Conservation (phyloP, 345 rosid genomes). For the Rhizophora apiculata region DNA sequence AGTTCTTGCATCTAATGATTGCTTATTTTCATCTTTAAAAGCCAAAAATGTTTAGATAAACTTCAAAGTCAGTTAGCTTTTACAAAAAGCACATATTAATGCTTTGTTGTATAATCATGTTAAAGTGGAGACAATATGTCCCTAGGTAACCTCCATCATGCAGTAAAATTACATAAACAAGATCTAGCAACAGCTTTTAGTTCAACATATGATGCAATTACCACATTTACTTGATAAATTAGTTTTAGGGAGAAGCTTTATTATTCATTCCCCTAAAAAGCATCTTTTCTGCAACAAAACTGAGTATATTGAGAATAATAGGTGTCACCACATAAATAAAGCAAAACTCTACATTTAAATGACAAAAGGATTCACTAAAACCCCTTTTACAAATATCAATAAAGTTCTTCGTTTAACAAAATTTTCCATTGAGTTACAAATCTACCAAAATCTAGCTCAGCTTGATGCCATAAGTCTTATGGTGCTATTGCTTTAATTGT, state of each 20-base stretch:
- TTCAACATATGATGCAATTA: conserved; percentile 92
- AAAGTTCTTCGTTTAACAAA: neutral
- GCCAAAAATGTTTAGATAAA: conserved; percentile 47
- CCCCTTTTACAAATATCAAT: no score
- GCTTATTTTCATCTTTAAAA: conserved; percentile 68
- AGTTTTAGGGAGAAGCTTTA: conserved; percentile 82
- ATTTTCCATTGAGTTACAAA: neutral
- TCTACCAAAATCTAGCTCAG: neutral
- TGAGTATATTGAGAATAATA: conserved; percentile 41
- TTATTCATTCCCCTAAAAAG: conserved; percentile 95
- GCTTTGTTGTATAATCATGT: neutral
- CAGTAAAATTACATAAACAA: conserved; percentile 53
- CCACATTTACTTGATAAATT: conserved; percentile 79
- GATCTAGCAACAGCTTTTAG: conserved; percentile 95
- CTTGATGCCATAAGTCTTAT: no score
- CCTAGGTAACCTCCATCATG: conserved; percentile 17
- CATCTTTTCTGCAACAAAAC: conserved; percentile 81
- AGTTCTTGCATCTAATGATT: conserved; percentile 41
- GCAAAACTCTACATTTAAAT: neutral
- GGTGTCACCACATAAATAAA: conserved; percentile 10
- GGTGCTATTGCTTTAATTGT: no score
- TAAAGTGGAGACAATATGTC: neutral
- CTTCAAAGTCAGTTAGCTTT: neutral
- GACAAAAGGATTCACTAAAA: neutral
- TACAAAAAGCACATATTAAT: neutral